Conservation (phyloP, 2,329 filamentous ascomycete species). For the Colletotrichum viniferum region DNA sequence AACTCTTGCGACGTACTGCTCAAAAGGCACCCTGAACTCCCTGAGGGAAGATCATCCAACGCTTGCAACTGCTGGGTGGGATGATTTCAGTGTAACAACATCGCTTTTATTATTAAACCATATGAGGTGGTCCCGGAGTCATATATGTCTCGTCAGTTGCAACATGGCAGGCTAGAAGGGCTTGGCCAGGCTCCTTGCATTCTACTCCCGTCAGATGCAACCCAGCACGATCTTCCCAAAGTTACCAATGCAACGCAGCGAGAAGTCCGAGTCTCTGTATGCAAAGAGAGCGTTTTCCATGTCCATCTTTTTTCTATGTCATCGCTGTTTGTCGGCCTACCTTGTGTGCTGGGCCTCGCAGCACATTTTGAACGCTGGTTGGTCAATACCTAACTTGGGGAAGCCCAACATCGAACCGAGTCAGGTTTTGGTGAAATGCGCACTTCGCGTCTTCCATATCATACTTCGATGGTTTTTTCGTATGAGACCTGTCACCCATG, state of each 20-base stretch:
- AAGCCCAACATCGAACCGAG: too few species aligned
- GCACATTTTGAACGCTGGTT: neutral
- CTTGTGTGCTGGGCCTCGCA: too few species aligned
- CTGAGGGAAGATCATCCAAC: too few species aligned
- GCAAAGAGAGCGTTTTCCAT: neutral
- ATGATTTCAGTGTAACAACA: rapidly evolving
- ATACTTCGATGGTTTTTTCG: too few species aligned
- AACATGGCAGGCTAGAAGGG: neutral
- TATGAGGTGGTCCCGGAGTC: rapidly evolving
- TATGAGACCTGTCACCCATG: too few species aligned
- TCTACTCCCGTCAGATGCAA: neutral
- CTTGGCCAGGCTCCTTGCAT: neutral
- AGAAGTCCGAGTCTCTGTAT: neutral
- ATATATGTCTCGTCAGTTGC: neutral
- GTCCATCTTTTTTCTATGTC: neutral
- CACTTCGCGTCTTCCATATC: too few species aligned
- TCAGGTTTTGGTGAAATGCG: too few species aligned
- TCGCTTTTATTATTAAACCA: neutral
- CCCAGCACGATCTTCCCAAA: neutral
- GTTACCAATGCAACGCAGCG: neutral
- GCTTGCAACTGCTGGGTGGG: neutral
- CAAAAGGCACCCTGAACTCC: too few species aligned
- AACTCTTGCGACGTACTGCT: too few species aligned
- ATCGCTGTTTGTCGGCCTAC: neutral
- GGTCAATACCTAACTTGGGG: too few species aligned